These are phyloP conservation scores for Eremochloa ophiuroides DNA, from an alignment of 176 grass and related monocot species.

Conservation along the genomic window DNA sequence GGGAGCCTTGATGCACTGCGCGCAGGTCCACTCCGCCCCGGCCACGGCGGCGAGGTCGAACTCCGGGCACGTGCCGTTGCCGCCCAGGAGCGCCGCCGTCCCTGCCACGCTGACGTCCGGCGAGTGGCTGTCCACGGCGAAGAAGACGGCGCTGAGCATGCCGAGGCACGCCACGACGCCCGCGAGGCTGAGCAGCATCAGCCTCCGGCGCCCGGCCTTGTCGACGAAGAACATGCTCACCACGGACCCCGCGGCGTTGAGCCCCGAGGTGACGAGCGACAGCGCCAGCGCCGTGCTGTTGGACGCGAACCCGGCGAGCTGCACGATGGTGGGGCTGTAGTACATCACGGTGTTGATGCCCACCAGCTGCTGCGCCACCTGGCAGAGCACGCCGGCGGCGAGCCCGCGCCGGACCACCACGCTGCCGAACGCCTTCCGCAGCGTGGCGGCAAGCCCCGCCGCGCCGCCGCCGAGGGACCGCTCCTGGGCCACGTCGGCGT, in stretches of 20 bases:
- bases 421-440: constrained; percentile 28
- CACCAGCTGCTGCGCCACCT: constrained; percentile 82
- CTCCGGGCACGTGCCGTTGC: constrained; percentile 40
- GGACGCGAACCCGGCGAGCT: constrained; percentile 84
- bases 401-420: constrained; percentile 53
- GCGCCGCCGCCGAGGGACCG: not conserved
- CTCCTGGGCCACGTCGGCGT: constrained; percentile 41
- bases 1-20: constrained; percentile 49
- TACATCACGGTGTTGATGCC: constrained; percentile 97
- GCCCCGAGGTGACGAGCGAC: constrained; percentile 71
- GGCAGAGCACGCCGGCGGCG: constrained; percentile 53
- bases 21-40: constrained; percentile 57
- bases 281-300: constrained; percentile 73
- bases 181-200: constrained; percentile 62
- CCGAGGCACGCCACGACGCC: constrained; percentile 60
- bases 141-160: constrained; percentile 67
- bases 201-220: constrained; percentile 46
- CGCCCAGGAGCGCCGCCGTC: constrained; percentile 25
- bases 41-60: not conserved
- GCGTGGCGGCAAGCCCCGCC: constrained; percentile 20
- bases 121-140: constrained; percentile 45
- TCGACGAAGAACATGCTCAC: constrained; percentile 93
- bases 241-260: constrained; percentile 75
- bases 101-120: constrained; percentile 44
- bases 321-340: constrained; percentile 87